A percentile compares a stretch with the other conserved stretches of the same genome.
Evolutionary conservation across 202 grass and related monocot genomes (phyloP).

Genomic region (Elaeis oleifera): DNA sequence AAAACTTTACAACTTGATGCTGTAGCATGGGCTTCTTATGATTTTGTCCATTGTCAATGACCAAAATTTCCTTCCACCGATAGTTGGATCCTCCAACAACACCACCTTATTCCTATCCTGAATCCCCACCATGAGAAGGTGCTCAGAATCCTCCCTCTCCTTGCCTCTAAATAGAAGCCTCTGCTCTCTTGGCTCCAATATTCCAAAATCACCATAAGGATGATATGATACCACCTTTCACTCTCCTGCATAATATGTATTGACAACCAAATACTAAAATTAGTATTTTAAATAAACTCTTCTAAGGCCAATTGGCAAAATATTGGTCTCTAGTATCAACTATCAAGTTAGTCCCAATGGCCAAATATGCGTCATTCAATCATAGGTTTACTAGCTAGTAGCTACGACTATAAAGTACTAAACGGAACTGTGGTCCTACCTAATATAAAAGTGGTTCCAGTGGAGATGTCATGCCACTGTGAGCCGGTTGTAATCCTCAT

Average conservation of each 20-base stretch:
- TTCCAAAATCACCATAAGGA: conserved; percentile 38
- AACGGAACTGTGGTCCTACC: too few relatives aligned
- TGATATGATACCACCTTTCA: conserved; percentile 59
- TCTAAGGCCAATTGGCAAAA: conserved; percentile 13
- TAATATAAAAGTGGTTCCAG: too few relatives aligned
- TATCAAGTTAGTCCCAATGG: too few relatives aligned
- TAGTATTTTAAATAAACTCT: too few relatives aligned
- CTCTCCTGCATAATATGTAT: conserved; percentile 37
- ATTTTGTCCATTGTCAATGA: conserved; percentile 60
- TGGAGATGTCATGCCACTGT: too few relatives aligned
- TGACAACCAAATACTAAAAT: too few relatives aligned
- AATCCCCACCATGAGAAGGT: conserved; percentile 82
- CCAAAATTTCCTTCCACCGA: conserved; percentile 67
- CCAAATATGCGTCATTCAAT: too few relatives aligned
- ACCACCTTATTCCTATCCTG: conserved; percentile 83
- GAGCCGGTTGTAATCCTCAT: too few relatives aligned
- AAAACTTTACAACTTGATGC: too few relatives aligned
- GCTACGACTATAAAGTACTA: too few relatives aligned
- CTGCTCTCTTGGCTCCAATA: conserved; percentile 64
- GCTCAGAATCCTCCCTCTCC: conserved; percentile 72
- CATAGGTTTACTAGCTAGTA: conserved; percentile 6
- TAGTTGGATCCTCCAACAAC: conserved; percentile 73
- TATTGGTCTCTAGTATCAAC: too few relatives aligned
- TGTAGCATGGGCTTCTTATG: conserved; percentile 40
- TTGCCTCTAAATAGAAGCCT: conserved; percentile 76